Conservation (phyloP, 345 rosid genomes). For the Trapa bicornis region DNA sequence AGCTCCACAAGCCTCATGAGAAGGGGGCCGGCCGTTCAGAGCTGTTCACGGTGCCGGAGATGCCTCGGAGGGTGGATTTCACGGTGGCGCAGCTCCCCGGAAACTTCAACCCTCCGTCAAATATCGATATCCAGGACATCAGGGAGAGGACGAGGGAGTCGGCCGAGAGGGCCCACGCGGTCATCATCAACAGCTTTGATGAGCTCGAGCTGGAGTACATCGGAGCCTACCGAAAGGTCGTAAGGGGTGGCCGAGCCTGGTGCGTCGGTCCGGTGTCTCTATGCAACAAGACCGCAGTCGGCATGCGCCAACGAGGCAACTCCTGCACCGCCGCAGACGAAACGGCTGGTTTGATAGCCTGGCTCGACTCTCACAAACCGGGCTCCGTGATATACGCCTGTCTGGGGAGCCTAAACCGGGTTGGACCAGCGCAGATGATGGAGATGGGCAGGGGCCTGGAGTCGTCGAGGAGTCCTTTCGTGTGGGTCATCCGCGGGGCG, state of each 20-base stretch:
- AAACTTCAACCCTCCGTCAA: slow-evolving; percentile 11
- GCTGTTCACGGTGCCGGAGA: slow-evolving; percentile 26
- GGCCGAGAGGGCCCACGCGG: slow-evolving; percentile 17
- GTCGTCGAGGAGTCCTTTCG: slow-evolving; percentile 22
- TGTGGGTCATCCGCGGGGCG: slow-evolving; percentile 30
- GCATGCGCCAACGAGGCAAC: slow-evolving; percentile 32
- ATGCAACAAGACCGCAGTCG: slow-evolving; percentile 12
- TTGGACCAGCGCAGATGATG: slow-evolving; percentile 19
- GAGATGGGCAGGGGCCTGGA: slow-evolving; percentile 34
- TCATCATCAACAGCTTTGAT: slow-evolving; percentile 26
- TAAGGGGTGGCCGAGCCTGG: slow-evolving; percentile 19
- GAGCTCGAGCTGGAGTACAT: slow-evolving; percentile 24
- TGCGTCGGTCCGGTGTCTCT: slow-evolving; percentile 42
- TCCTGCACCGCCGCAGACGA: slow-evolving; percentile 7
- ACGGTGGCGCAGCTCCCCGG: slow-evolving; percentile 27
- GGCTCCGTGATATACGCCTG: slow-evolving; percentile 37
- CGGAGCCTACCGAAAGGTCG: slow-evolving; percentile 8
- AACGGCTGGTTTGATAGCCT: slow-evolving; percentile 5
- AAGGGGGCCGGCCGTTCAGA: slow-evolving; percentile 12
- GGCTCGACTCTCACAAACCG: slow-evolving; percentile 19
- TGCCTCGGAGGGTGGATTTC: slow-evolving; percentile 18
- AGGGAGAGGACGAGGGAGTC: slow-evolving; percentile 19
- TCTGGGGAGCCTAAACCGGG: slow-evolving; percentile 35
- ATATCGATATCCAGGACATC: slow-evolving; percentile 10
- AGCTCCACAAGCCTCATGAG: slow-evolving; percentile 15